phyloP scores from a whole-genome alignment of 768 basidiomycete genomes.

The Lactarius pseudohatsudake region DNA sequence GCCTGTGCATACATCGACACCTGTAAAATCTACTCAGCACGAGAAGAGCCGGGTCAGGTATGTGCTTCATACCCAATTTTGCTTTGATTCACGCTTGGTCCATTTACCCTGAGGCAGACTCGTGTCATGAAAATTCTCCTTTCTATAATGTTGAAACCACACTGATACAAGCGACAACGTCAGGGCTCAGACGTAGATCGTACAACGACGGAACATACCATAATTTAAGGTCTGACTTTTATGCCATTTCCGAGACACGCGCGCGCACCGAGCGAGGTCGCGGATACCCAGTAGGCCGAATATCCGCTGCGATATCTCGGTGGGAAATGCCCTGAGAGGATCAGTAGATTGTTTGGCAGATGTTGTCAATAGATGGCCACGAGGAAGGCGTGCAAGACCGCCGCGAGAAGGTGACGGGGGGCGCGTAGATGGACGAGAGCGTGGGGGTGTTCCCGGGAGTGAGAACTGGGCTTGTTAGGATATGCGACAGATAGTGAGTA shows the following conservation, averaged over 20 bases:
- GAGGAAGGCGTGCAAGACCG: conserved; percentile 48
- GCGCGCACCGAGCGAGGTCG: conserved; percentile 73
- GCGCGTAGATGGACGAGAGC: conserved; percentile 47
- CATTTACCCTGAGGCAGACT: conserved; percentile 81
- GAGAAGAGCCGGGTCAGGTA: not conserved
- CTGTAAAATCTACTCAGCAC: conserved; percentile 1
- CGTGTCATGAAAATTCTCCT: conserved; percentile 82
- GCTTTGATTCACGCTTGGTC: conserved; percentile 92
- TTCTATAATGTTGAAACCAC: conserved; percentile 92
- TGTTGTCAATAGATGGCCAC: conserved; percentile 46
- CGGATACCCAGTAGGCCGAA: conserved; percentile 60
- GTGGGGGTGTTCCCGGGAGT: conserved; percentile 62
- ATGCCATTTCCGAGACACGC: conserved; percentile 85
- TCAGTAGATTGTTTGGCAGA: conserved; percentile 42
- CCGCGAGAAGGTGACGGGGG: conserved; percentile 48
- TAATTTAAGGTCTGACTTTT: conserved; percentile 91
- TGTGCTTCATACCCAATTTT: conserved; percentile 68
- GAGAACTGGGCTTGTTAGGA: conserved; percentile 49
- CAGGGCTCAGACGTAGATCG: conserved; percentile 6
- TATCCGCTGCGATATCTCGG: conserved; percentile 77
- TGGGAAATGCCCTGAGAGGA: conserved; percentile 71
- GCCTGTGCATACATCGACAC: conserved; percentile 18
- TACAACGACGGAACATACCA: conserved; percentile 46
- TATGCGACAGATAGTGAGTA: not conserved
- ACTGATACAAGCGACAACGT: conserved; percentile 47